Evolutionary conservation across 768 basidiomycete genomes (phyloP).

Genomic region (Phylloporus rhodoxanthus): DNA sequence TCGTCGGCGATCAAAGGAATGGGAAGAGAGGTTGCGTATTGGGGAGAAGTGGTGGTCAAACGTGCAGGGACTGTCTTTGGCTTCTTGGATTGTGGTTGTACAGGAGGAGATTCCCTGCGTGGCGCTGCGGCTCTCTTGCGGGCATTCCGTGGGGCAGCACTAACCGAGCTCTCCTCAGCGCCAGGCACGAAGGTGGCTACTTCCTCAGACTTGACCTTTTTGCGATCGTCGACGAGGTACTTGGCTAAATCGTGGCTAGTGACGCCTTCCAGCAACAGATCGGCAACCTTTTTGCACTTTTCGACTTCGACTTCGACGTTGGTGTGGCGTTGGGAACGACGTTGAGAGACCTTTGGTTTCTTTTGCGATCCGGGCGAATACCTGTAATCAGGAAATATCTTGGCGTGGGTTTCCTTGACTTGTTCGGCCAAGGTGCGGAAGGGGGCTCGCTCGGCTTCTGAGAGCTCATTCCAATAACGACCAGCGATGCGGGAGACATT

Average conservation of each 20-base stretch:
- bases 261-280: slow-evolving; percentile 32
- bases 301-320: slow-evolving; percentile 34
- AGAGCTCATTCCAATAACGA: slow-evolving; percentile 57
- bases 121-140: slow-evolving; percentile 8
- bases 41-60: neutral
- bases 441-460: slow-evolving; percentile 38
- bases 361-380: slow-evolving; percentile 46
- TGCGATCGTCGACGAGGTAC: slow-evolving; percentile 12
- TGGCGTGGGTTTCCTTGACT: slow-evolving; percentile 43
- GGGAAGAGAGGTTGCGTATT: slow-evolving; percentile 1
- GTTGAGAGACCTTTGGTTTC: slow-evolving; percentile 25
- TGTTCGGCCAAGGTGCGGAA: slow-evolving; percentile 46
- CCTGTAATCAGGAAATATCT: slow-evolving; percentile 54
- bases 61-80: neutral
- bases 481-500: slow-evolving; percentile 68
- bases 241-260: slow-evolving; percentile 28
- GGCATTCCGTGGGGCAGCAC: neutral
- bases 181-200: neutral
- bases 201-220: neutral
- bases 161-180: neutral
- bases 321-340: slow-evolving; percentile 29
- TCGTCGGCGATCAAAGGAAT: neutral
- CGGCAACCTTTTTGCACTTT: slow-evolving; percentile 36
- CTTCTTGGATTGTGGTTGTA: slow-evolving; percentile 8
- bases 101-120: neutral